Percentiles rank a stretch among this genome's conserved stretches.
Conservation (phyloP, 2,329 filamentous ascomycete genomes). For the Diatrype stigma region DNA sequence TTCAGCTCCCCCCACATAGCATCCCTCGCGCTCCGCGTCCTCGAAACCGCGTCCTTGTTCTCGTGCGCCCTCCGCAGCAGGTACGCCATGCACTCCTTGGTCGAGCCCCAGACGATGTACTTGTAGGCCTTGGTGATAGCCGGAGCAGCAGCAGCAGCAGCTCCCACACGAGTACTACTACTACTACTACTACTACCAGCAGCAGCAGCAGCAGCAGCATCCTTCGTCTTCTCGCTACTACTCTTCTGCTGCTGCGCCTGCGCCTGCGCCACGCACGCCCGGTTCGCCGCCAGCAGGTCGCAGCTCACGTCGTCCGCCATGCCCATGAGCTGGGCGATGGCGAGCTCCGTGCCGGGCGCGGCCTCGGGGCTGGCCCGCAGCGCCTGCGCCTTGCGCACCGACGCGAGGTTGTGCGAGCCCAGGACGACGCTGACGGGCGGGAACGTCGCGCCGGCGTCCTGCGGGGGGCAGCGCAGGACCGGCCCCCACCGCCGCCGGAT, state of each 20-base stretch:
- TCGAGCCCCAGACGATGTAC: conserved; percentile 67
- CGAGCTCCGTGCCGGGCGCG: conserved; percentile 37
- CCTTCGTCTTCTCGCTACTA: neutral
- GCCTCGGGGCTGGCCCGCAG: conserved; percentile 43
- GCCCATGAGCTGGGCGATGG: conserved; percentile 81
- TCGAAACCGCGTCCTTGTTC: conserved; percentile 65
- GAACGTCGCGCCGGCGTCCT: conserved; percentile 40
- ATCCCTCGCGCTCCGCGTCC: conserved; percentile 58
- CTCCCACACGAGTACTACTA: too few species aligned
- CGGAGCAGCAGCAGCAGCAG: conserved; percentile 6
- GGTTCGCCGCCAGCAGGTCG: conserved; percentile 41
- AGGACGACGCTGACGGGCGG: conserved; percentile 63
- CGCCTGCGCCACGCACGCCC: too few species aligned
- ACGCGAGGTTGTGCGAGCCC: conserved; percentile 77
- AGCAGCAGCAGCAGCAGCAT: neutral
- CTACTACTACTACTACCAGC: too few species aligned
- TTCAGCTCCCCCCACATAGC: conserved; percentile 60
- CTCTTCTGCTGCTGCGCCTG: too few species aligned
- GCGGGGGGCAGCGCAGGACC: conserved; percentile 41
- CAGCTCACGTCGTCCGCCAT: conserved; percentile 94
- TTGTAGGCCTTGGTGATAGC: conserved; percentile 49
- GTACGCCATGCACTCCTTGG: conserved; percentile 82
- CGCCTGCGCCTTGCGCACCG: conserved; percentile 55
- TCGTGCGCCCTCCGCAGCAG: conserved; percentile 68
- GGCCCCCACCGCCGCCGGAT: conserved; percentile 59